Evolutionary conservation across 2,329 filamentous ascomycete species (phyloP).

Genomic region (Macrophomina phaseolina): DNA sequence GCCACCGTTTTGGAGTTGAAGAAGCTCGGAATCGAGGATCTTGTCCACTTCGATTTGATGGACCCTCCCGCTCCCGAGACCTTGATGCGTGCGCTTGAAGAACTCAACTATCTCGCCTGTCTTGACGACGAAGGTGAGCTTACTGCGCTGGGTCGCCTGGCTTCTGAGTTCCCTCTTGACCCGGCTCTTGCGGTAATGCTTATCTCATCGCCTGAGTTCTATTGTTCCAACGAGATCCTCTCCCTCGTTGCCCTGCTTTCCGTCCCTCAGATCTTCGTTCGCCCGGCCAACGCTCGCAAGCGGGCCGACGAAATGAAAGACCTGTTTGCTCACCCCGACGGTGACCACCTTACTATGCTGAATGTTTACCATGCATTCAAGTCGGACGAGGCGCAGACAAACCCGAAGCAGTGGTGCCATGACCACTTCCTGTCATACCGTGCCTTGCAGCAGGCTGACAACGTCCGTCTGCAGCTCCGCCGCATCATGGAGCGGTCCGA

Average conservation of each 20-base stretch:
- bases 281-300: slow-evolving; percentile 83
- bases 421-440: slow-evolving; percentile 93
- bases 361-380: slow-evolving; percentile 99
- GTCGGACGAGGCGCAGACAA: slow-evolving; percentile 68
- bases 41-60: slow-evolving; percentile 99
- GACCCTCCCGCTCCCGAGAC: slow-evolving; percentile 97
- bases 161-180: slow-evolving; percentile 94
- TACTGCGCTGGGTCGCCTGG: slow-evolving; percentile 81
- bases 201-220: slow-evolving; percentile 96
- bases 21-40: slow-evolving; percentile 92
- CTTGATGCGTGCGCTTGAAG: slow-evolving; percentile 95
- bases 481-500: slow-evolving; percentile 96
- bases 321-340: slow-evolving; percentile 88
- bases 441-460: slow-evolving; percentile 89
- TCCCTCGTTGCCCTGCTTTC: slow-evolving; percentile 93
- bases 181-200: slow-evolving; percentile 96
- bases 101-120: slow-evolving; percentile 96
- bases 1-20: slow-evolving; percentile 96
- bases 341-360: slow-evolving; percentile 93
- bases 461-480: slow-evolving; percentile 87
- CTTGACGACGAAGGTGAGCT: slow-evolving; percentile 95
- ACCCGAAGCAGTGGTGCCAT: slow-evolving; percentile 91
- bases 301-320: slow-evolving; percentile 97
- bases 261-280: slow-evolving; percentile 91
- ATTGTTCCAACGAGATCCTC: slow-evolving; percentile 97